Percentiles rank a stretch among this genome's conserved stretches.
Evolutionary conservation across 2,329 filamentous ascomycete genomes (phyloP).

Genomic region (Ophiostoma tasmaniense): DNA sequence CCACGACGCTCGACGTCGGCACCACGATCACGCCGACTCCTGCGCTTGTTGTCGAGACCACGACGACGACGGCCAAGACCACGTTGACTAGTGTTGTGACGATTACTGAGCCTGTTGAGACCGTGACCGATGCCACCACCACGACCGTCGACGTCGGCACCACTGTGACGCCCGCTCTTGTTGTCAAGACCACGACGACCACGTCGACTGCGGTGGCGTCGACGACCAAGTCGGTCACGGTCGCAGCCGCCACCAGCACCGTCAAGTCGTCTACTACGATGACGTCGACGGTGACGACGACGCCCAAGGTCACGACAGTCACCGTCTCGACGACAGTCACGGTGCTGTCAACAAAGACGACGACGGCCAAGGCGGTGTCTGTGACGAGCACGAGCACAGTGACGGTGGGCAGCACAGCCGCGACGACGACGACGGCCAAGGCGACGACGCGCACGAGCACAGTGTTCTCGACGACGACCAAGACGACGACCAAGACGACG

Average conservation of each 20-base stretch:
- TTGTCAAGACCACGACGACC: not conserved
- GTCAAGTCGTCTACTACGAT: not conserved
- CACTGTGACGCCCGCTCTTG: not conserved
- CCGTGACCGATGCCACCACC: not conserved
- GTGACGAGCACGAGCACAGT: not conserved
- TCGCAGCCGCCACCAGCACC: not conserved
- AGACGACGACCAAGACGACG: not conserved
- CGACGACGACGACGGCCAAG: conserved; percentile 4
- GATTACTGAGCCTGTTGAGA: not conserved
- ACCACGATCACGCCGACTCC: not conserved
- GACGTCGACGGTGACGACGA: not conserved
- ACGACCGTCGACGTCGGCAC: not conserved
- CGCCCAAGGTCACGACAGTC: not conserved
- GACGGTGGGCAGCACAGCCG: not conserved
- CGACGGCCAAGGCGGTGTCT: not conserved
- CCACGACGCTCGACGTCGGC: not conserved
- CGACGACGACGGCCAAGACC: not conserved
- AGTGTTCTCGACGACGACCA: not conserved
- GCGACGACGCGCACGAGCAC: conserved; percentile 1
- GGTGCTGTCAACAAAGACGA: not conserved
- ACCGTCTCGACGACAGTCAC: not conserved
- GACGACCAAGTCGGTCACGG: not conserved
- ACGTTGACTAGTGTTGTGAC: not conserved
- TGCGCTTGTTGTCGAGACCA: not conserved
- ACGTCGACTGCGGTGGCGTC: not conserved